Conservation (phyloP, 2,329 filamentous ascomycete species). For the Ophiostoma ulmi region DNA sequence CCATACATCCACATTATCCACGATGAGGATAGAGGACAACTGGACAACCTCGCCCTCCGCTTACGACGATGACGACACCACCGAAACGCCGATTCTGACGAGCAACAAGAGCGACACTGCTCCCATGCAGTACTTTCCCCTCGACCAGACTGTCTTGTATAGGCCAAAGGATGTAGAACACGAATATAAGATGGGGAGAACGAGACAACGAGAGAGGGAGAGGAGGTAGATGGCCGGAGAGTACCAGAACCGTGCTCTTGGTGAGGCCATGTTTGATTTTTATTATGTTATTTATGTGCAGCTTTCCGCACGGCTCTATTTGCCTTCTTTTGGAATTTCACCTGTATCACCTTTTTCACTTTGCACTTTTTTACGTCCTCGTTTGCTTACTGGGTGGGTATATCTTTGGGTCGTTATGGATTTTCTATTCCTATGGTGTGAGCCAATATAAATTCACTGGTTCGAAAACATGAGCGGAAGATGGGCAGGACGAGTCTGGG, state of each 20-base stretch:
- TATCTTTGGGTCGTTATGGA: conserved; percentile 10
- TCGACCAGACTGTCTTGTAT: not conserved
- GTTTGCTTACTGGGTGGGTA: conserved; percentile 1
- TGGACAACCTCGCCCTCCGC: not conserved
- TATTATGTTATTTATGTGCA: conserved; percentile 2
- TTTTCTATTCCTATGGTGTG: not conserved
- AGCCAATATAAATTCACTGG: conserved; percentile 8
- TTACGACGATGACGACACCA: not conserved
- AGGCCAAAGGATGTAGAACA: not conserved
- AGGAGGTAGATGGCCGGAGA: not conserved
- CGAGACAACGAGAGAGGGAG: not conserved
- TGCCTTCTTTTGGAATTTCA: conserved; percentile 5
- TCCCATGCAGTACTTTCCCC: not conserved
- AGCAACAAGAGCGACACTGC: not conserved
- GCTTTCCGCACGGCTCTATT: conserved; percentile 8
- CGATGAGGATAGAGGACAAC: not conserved
- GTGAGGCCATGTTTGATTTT: not conserved
- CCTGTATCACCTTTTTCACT: not conserved
- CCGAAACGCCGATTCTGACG: not conserved
- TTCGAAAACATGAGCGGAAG: not conserved
- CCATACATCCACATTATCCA: not conserved
- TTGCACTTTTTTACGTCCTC: not conserved
- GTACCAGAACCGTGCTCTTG: not conserved
- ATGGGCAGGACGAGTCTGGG: not conserved
- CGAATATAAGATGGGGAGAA: not conserved